Evolutionary conservation across 2,329 filamentous ascomycete genomes (phyloP).

Genomic region (Ustilaginoidea virens): DNA sequence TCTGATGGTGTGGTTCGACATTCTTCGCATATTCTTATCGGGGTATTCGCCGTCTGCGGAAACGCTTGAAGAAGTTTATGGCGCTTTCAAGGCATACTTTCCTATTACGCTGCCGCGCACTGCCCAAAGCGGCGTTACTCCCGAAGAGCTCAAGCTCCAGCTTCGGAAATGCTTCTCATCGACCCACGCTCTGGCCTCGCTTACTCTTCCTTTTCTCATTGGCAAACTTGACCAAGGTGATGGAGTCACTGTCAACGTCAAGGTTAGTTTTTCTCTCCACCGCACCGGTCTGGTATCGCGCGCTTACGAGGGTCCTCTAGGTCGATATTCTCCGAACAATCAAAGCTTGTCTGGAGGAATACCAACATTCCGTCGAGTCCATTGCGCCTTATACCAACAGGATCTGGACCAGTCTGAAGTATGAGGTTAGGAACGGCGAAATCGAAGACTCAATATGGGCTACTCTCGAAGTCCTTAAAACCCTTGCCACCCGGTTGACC

Average conservation of each 20-base stretch:
- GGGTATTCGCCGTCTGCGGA: slow-evolving; percentile 29
- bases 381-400: slow-evolving; percentile 32
- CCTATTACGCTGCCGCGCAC: slow-evolving; percentile 39
- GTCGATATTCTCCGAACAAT: slow-evolving; percentile 41
- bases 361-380: slow-evolving; percentile 28
- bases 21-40: slow-evolving; percentile 27
- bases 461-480: slow-evolving; percentile 37
- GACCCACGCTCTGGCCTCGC: slow-evolving; percentile 26
- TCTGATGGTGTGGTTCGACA: slow-evolving; percentile 40
- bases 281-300: not conserved
- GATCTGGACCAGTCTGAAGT: slow-evolving; percentile 46
- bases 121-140: slow-evolving; percentile 36
- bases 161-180: slow-evolving; percentile 39
- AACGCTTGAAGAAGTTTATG: slow-evolving; percentile 34
- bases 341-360: slow-evolving; percentile 34
- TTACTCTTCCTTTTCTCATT: slow-evolving; percentile 37
- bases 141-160: slow-evolving; percentile 38
- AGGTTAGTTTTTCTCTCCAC: slow-evolving; percentile 19
- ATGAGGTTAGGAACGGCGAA: slow-evolving; percentile 46
- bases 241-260: slow-evolving; percentile 41
- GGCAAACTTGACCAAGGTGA: slow-evolving; percentile 44
- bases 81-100: slow-evolving; percentile 43
- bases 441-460: slow-evolving; percentile 40
- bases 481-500: slow-evolving; percentile 29
- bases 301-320: slow-evolving; percentile 13